A percentile compares a stretch with the other conserved stretches of the same genome.
phyloP scores from a whole-genome alignment of 495 filamentous ascomycete species.

The Trichoderma orchidacearum region DNA sequence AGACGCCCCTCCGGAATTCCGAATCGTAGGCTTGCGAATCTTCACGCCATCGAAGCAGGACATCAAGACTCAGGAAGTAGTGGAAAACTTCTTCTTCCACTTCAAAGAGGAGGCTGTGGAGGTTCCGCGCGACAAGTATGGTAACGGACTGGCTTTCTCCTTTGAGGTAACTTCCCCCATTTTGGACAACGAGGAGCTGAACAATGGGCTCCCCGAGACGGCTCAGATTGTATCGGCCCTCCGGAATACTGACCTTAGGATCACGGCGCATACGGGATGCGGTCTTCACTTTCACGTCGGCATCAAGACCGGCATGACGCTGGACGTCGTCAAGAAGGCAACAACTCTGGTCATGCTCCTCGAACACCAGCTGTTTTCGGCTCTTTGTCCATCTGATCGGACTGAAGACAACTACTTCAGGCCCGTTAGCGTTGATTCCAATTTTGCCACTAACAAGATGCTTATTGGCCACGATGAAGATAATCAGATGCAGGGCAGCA shows the following conservation, averaged over 20 bases:
- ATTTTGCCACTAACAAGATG: neutral
- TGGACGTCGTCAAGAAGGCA: neutral
- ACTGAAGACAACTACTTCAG: neutral
- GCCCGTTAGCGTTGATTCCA: neutral
- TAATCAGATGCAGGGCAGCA: neutral
- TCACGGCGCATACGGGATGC: neutral
- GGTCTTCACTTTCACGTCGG: neutral
- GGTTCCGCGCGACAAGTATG: neutral
- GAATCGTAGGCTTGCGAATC: neutral
- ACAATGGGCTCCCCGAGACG: neutral
- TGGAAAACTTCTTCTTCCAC: neutral
- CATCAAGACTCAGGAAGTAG: neutral
- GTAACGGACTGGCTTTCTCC: conserved; percentile 44
- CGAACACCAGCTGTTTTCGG: neutral
- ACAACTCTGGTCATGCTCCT: neutral
- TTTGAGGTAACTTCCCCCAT: neutral
- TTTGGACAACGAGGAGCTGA: neutral
- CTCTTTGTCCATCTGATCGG: neutral
- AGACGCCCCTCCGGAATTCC: neutral
- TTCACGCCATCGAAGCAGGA: neutral
- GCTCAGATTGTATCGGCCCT: neutral
- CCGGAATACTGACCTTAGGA: neutral
- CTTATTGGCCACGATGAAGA: neutral
- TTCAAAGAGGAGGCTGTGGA: neutral
- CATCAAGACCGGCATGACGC: neutral